These are phyloP conservation scores for Ogataea salicorniae DNA, from an alignment of 805 yeast species.

Conservation along the genomic window DNA sequence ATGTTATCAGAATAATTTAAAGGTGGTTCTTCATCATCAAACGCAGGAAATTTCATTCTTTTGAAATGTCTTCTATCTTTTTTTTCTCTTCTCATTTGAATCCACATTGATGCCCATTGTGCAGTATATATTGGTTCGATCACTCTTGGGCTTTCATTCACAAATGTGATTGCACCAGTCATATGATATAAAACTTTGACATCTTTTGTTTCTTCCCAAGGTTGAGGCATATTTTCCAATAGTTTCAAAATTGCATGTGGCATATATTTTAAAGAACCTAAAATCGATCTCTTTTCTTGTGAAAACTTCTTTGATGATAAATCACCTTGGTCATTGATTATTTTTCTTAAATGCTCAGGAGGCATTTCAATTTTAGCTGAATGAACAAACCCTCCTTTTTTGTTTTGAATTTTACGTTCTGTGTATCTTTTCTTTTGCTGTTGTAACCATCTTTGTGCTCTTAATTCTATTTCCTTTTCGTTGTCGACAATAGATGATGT, in stretches of 20 bases:
- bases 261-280: constrained; percentile 89
- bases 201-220: constrained; percentile 88
- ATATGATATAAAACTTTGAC: constrained; percentile 86
- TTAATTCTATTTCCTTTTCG: constrained; percentile 30
- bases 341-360: constrained; percentile 85
- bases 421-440: constrained; percentile 56
- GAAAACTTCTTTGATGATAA: constrained; percentile 74
- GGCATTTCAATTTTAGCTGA: constrained; percentile 80
- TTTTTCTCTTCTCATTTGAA: constrained; percentile 89
- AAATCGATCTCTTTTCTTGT: constrained; percentile 77
- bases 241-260: constrained; percentile 92
- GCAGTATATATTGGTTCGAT: constrained; percentile 88
- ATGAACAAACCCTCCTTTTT: constrained; percentile 46
- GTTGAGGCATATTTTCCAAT: constrained; percentile 95
- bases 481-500: constrained; percentile 14
- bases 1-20: constrained; percentile 76
- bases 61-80: constrained; percentile 85
- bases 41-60: constrained; percentile 90
- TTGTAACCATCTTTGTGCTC: constrained; percentile 56
- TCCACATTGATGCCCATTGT: constrained; percentile 95
- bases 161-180: constrained; percentile 93
- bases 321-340: constrained; percentile 79
- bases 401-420: constrained; percentile 26
- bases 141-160: constrained; percentile 86
- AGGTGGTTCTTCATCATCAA: constrained; percentile 97